A percentile compares a stretch with the other conserved stretches of the same genome.
These are phyloP conservation scores for Colletotrichum somersetense DNA, from an alignment of 2,329 filamentous ascomycete species.

Conservation along the genomic window DNA sequence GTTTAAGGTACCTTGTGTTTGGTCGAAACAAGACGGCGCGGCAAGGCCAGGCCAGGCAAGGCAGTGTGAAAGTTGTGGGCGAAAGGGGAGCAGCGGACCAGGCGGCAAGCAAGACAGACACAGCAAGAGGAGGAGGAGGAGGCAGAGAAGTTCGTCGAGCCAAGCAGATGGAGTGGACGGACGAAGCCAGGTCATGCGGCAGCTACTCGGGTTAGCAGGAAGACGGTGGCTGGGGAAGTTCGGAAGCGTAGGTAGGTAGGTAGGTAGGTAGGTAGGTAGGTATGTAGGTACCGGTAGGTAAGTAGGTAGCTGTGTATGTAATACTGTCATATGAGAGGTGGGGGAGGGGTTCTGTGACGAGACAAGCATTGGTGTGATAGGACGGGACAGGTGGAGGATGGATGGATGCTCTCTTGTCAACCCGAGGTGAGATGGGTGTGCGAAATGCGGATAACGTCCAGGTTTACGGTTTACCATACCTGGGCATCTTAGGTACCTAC, in stretches of 20 bases:
- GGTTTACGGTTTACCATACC: background rate
- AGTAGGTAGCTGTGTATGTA: too few relatives aligned
- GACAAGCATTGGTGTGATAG: conserved; percentile 38
- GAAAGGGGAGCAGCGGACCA: conserved; percentile 14
- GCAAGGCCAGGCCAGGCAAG: background rate
- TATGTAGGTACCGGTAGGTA: too few relatives aligned
- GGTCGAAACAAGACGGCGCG: conserved; percentile 11
- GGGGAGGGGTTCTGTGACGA: conserved; percentile 36
- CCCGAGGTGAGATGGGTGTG: conserved; percentile 37
- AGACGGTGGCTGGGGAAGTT: conserved; percentile 37
- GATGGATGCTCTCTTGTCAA: conserved; percentile 22
- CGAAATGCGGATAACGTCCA: conserved; percentile 31
- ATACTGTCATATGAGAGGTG: conserved; percentile 15
- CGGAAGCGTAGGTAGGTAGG: conserved; percentile 26
- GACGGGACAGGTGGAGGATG: conserved; percentile 12
- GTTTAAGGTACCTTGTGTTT: conserved; percentile 14
- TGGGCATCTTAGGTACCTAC: too few relatives aligned
- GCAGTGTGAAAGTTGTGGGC: conserved; percentile 2
- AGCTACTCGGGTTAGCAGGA: conserved; percentile 8
- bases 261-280: too few relatives aligned
- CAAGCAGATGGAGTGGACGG: conserved; percentile 7
- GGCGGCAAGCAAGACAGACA: background rate
- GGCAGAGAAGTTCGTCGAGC: background rate
- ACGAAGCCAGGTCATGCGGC: background rate
- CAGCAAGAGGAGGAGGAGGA: background rate